Evolutionary conservation across 116 monocot species (phyloP).

Genomic region (Trichopus zeylanicus): DNA sequence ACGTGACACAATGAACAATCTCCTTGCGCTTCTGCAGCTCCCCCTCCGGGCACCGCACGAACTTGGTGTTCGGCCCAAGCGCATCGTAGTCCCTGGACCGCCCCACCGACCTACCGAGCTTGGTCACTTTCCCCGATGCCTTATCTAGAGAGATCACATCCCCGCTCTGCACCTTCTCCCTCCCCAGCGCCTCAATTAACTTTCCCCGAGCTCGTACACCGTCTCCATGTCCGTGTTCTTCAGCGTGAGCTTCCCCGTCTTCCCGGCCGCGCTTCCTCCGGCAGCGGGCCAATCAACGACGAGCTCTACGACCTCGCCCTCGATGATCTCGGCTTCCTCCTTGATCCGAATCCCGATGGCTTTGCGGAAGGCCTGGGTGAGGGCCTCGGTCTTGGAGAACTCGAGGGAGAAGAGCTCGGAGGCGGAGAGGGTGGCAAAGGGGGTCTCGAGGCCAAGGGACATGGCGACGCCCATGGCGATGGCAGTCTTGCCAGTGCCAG

Average conservation of each 20-base stretch:
- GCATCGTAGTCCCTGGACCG: conserved; percentile 93
- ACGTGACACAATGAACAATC: conserved; percentile 89
- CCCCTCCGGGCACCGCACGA: conserved; percentile 86
- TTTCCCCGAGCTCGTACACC: conserved; percentile 90
- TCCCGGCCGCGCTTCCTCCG: conserved; percentile 19
- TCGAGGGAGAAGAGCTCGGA: conserved; percentile 92
- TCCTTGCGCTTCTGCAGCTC: conserved; percentile 96
- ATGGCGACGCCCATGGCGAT: conserved; percentile 94
- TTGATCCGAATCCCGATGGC: conserved; percentile 92
- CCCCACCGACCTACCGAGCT: conserved; percentile 79
- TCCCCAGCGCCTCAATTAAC: conserved; percentile 85
- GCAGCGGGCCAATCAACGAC: conserved; percentile 71
- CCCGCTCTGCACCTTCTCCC: conserved; percentile 94
- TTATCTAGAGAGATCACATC: conserved; percentile 82
- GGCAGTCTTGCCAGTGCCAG: conserved; percentile 94
- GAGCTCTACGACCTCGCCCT: conserved; percentile 95
- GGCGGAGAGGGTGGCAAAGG: conserved; percentile 68
- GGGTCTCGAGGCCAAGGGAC: conserved; percentile 87
- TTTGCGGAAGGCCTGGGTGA: conserved; percentile 81
- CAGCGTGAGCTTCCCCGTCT: conserved; percentile 79
- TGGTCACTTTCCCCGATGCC: conserved; percentile 85
- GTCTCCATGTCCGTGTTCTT: conserved; percentile 99
- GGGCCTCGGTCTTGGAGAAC: conserved; percentile 91
- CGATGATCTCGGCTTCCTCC: conserved; percentile 96
- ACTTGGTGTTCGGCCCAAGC: conserved; percentile 78